Evolutionary conservation across 192 early-diverging fungal species (phyloP).

Genomic region (Gonapodya prolifera): DNA sequence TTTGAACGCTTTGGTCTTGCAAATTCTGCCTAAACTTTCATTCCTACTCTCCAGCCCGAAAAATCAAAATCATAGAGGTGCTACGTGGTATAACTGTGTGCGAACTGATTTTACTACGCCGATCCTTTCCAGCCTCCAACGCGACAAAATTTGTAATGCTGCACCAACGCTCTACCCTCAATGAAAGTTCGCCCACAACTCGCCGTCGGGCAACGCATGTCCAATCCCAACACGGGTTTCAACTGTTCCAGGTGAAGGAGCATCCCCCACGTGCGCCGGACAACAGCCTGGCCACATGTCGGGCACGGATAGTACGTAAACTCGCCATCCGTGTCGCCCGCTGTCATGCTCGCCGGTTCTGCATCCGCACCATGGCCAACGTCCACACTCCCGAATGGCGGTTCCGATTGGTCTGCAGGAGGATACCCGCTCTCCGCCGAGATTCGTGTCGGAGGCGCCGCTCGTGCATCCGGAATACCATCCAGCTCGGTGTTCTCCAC

Average conservation of each 20-base stretch:
- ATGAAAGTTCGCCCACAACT: conserved; percentile 20
- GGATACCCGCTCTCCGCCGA: not conserved
- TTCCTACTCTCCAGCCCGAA: too few relatives aligned
- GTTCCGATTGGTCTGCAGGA: too few relatives aligned
- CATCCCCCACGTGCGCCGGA: conserved; percentile 35
- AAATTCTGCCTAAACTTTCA: too few relatives aligned
- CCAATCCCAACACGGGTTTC: conserved; percentile 35
- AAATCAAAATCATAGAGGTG: too few relatives aligned
- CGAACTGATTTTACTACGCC: too few relatives aligned
- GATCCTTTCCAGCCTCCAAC: too few relatives aligned
- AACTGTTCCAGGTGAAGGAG: conserved; percentile 36
- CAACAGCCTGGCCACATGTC: conserved; percentile 36
- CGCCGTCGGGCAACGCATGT: conserved; percentile 31
- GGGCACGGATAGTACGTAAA: conserved; percentile 37
- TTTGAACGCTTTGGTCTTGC: too few relatives aligned
- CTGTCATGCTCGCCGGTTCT: not conserved
- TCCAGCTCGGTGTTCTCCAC: conserved; percentile 19
- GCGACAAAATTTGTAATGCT: conserved; percentile 44
- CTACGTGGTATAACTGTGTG: too few relatives aligned
- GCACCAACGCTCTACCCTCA: conserved; percentile 35
- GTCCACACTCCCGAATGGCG: too few relatives aligned
- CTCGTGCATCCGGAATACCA: conserved; percentile 6
- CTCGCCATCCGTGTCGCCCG: conserved; percentile 7
- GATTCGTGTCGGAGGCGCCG: conserved; percentile 9
- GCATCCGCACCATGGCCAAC: not conserved